Evolutionary conservation across 352 stramenopile genomes (phyloP), one percentile per base, ranked within the genome.

Genomic region (Phytophthora vignae): DNA sequence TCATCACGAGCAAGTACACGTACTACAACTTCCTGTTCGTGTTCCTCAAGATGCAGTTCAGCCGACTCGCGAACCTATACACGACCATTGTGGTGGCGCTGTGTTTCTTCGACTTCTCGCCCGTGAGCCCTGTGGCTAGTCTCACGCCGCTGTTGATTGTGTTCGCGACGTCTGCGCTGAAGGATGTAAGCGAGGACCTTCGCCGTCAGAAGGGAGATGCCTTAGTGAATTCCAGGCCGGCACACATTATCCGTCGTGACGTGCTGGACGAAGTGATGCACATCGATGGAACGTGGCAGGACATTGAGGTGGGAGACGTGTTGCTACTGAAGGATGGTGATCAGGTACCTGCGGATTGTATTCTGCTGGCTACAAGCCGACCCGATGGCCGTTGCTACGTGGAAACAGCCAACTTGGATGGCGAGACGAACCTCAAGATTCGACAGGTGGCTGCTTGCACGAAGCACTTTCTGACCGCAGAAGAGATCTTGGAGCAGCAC

Each of bases 31-130:
- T 97, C 60, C 73, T 88, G 66, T 95, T 95, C 61, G 85, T 96
- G 25, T 96, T 96, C 31, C 73, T 97, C 49, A 94, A 95, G 78
- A 94, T 96, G 84, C 91, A 97, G 73, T 97, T 97, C 73, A 96
- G 88, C 64, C 88, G 91, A 53, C 77, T 97, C 15, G 91, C 91
- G 17, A 97, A 97, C 59, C 71, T 96, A 31, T 97, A 96, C 76
- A 96, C 90, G 60, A 95, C 88, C 10, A 95, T 97, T 40, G 86
- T 97, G 29, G 89, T 96, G 31, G 87, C 82, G 62, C 66, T 97
- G n/a, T 97, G 91, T 70, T 97, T 96, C 58, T 97, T 96, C 71
- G 79, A 80, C 62, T 96, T 96, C 62, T 96, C 90, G 29, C 90
- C 91, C 1, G 89, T 97, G 36, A 92, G 83, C 44, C 91, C 91